Conservation (phyloP, 2,329 filamentous ascomycete species). For the Didymella sp. region DNA sequence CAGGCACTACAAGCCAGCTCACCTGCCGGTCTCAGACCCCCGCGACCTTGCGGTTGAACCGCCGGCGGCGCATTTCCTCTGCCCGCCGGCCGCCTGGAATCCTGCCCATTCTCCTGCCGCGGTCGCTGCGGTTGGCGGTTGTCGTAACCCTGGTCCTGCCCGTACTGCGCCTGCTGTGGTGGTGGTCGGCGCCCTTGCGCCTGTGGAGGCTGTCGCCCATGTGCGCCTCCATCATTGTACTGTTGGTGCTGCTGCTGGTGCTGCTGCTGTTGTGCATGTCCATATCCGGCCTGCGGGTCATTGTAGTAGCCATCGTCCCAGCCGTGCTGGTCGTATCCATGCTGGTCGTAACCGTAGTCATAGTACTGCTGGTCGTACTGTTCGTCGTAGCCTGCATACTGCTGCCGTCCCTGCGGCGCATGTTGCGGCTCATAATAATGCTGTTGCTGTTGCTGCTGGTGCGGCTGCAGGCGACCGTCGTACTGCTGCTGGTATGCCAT, state of each 20-base stretch:
- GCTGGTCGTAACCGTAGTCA: slow-evolving; percentile 46
- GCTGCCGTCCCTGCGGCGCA: slow-evolving; percentile 34
- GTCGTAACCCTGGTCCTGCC: slow-evolving; percentile 37
- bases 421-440: slow-evolving; percentile 16
- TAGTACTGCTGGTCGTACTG: slow-evolving; percentile 44
- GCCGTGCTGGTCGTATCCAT: slow-evolving; percentile 37
- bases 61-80: slow-evolving; percentile 33
- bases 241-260: slow-evolving; percentile 29
- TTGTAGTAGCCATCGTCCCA: slow-evolving; percentile 48
- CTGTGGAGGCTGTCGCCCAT: slow-evolving; percentile 26
- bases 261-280: slow-evolving; percentile 22
- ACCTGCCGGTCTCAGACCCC: slow-evolving; percentile 40
- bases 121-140: slow-evolving; percentile 35
- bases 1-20: slow-evolving; percentile 19
- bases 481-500: slow-evolving; percentile 54
- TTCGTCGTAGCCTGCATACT: slow-evolving; percentile 40
- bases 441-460: slow-evolving; percentile 29
- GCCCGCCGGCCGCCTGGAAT: slow-evolving; percentile 37
- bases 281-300: slow-evolving; percentile 39
- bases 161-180: slow-evolving; percentile 33
- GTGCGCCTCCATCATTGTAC: slow-evolving; percentile 35
- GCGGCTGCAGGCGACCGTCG: slow-evolving; percentile 45
- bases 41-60: slow-evolving; percentile 32
- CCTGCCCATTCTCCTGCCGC: slow-evolving; percentile 37
- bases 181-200: slow-evolving; percentile 25